Conservation (phyloP, 2,329 filamentous ascomycete genomes). For the Neopestalotiopsis sp. region DNA sequence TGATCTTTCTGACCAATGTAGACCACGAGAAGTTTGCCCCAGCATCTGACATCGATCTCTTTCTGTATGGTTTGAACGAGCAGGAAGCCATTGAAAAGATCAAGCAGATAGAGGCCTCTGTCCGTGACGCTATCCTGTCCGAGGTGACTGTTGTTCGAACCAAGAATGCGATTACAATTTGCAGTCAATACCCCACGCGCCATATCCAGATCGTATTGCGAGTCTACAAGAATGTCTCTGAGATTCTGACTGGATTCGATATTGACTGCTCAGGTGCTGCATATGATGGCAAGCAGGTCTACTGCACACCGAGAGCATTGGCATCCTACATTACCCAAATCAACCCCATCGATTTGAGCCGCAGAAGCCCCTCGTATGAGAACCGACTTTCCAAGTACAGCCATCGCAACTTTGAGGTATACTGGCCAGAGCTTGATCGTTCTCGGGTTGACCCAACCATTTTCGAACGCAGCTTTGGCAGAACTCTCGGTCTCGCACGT, state of each 20-base stretch:
- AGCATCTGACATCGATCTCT: conserved; percentile 86
- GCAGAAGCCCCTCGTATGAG: conserved; percentile 85
- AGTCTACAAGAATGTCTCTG: conserved; percentile 81
- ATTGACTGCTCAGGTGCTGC: conserved; percentile 84
- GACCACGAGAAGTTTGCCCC: conserved; percentile 80
- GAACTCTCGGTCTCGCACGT: conserved; percentile 78
- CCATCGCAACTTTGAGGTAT: conserved; percentile 82
- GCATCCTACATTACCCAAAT: conserved; percentile 81
- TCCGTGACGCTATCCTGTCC: conserved; percentile 78
- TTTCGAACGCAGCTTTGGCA: conserved; percentile 79
- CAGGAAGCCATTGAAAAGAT: conserved; percentile 83
- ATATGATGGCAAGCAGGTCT: conserved; percentile 82
- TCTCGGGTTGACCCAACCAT: conserved; percentile 84
- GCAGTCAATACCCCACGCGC: conserved; percentile 79
- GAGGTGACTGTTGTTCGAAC: conserved; percentile 85
- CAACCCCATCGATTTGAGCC: conserved; percentile 79
- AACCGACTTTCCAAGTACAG: conserved; percentile 87
- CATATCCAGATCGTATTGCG: conserved; percentile 86
- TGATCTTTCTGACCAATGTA: neutral
- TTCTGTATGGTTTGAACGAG: conserved; percentile 80
- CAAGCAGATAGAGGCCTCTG: conserved; percentile 75
- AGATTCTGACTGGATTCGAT: conserved; percentile 88
- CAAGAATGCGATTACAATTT: conserved; percentile 85
- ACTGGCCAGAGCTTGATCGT: conserved; percentile 77
- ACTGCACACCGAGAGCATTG: conserved; percentile 76